Evolutionary conservation across 352 stramenopile species (phyloP), one percentile per base, ranked within the genome.

Genomic region (Pythium pyrilobum): DNA sequence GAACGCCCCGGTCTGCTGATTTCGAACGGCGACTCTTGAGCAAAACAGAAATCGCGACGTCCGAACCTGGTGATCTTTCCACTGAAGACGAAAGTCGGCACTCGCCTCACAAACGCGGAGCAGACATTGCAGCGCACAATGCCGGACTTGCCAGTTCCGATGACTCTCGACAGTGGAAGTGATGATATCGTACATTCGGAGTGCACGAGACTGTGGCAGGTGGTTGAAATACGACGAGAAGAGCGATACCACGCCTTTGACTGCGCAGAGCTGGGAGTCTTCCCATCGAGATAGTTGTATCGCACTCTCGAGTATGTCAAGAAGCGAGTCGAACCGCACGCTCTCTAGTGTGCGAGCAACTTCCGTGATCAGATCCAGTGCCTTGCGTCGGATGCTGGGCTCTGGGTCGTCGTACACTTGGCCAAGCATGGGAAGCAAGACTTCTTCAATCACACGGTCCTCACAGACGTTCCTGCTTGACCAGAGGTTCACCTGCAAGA

Each of bases 101-200:
- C 74, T 75, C 2, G 80, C 82, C 49, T 87, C 79, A 28, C 82
- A 89, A 13, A 95, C 72, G 28, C 73, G 69, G 23, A 90, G 50
- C 33, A 95, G 38, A 51, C 83, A 94, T 23, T 67, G 62, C 29
- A 92, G 62, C n/a, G 81, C 78, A 20, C 74, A 55, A 33, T 70
- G 58, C 2, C 85, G 79, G 39, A 95, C 77, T 29, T 68, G 56
- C 39, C 67, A 64, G 23, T 79, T 81, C 33, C 79, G 77, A 37
- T 93, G 84, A 16, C 66, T 84, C 62, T 89, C 78, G 0, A 87
- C 72, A 9, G 71, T 71, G 25, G 59, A 78, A 10, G 77, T 73
- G 48, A 95, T 67, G 29, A 92, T 63, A 28, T 92, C 82, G 55
- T 92, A 93, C 79, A 93, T 87, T 7, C 83, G 79, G 16, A 94